A percentile compares a stretch with the other conserved stretches of the same genome.
Evolutionary conservation across 2,329 filamentous ascomycete species (phyloP).

Genomic region (Allantophomopsis cytisporea): DNA sequence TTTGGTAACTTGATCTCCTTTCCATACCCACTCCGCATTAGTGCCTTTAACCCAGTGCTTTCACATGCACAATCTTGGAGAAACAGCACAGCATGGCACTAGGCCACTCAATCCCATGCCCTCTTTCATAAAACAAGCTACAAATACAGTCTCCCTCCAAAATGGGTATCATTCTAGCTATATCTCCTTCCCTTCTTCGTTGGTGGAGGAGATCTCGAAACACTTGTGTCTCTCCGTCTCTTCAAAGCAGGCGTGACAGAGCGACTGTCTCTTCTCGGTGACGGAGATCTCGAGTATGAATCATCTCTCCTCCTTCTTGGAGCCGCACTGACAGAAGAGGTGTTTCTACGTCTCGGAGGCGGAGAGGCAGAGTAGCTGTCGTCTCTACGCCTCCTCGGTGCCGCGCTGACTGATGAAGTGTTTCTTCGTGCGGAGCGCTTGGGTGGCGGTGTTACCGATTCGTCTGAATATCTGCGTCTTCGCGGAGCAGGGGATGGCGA

Average conservation of each 20-base stretch:
- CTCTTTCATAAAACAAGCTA: too few species aligned
- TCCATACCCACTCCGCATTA: too few species aligned
- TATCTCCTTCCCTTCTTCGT: conserved; percentile 13
- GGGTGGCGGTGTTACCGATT: not conserved
- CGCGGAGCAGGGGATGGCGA: not conserved
- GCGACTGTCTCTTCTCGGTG: conserved; percentile 7
- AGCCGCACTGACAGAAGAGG: conserved; percentile 7
- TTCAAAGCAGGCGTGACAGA: conserved; percentile 10
- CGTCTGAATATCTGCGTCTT: not conserved
- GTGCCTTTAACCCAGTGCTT: too few species aligned
- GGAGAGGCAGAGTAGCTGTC: conserved; percentile 1
- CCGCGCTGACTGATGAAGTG: conserved; percentile 1
- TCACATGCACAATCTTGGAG: too few species aligned
- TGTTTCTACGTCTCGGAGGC: not conserved
- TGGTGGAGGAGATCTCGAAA: conserved; percentile 11
- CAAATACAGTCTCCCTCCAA: conserved; percentile 1
- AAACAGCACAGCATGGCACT: too few species aligned
- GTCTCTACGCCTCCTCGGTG: not conserved
- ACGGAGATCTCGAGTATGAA: conserved; percentile 13
- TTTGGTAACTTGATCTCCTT: too few species aligned
- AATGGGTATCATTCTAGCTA: conserved; percentile 8
- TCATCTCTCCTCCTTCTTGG: conserved; percentile 5
- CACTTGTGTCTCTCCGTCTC: conserved; percentile 9
- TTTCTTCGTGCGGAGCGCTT: not conserved
- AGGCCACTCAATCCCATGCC: too few species aligned